Evolutionary conservation across 331 rosid species (phyloP).

Genomic region (Stylosanthes scabra): DNA sequence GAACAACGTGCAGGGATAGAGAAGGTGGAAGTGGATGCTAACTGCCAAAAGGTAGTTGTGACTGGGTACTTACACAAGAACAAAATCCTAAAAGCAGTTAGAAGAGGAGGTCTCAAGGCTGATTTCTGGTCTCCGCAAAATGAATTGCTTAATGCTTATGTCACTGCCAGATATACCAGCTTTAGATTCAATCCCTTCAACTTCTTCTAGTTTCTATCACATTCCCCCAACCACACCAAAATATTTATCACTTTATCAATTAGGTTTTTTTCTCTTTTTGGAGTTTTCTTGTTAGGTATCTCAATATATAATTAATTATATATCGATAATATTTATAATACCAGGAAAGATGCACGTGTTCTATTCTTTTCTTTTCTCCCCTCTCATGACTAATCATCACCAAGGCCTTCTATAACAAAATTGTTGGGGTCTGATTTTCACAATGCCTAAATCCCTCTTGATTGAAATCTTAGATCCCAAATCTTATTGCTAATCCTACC

Average conservation of each 20-base stretch:
- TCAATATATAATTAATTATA: neutral
- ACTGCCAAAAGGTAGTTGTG: slow-evolving; percentile 78
- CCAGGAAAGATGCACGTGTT: slow-evolving; percentile 10
- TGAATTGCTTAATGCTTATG: slow-evolving; percentile 78
- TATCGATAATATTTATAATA: too few species aligned
- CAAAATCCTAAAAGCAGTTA: slow-evolving; percentile 81
- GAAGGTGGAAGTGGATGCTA: slow-evolving; percentile 85
- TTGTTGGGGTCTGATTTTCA: neutral
- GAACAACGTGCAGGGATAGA: slow-evolving; percentile 65
- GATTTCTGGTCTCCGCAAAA: slow-evolving; percentile 93
- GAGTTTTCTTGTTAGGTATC: neutral
- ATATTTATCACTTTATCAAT: neutral
- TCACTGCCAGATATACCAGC: slow-evolving; percentile 52
- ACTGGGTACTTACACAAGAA: slow-evolving; percentile 79
- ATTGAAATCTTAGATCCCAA: too few species aligned
- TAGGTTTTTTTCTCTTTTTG: slow-evolving; percentile 10
- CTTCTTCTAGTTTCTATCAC: slow-evolving; percentile 58
- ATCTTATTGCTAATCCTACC: too few species aligned
- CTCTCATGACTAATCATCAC: slow-evolving; percentile 22
- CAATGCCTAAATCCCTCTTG: too few species aligned
- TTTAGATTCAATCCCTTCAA: slow-evolving; percentile 64
- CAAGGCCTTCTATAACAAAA: neutral
- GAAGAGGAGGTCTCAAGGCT: slow-evolving; percentile 83
- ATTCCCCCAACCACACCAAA: slow-evolving; percentile 3
- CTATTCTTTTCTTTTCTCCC: slow-evolving; percentile 14